Evolutionary conservation across 2,329 filamentous ascomycete genomes (phyloP).

Genomic region (Myrmaecium sp.): DNA sequence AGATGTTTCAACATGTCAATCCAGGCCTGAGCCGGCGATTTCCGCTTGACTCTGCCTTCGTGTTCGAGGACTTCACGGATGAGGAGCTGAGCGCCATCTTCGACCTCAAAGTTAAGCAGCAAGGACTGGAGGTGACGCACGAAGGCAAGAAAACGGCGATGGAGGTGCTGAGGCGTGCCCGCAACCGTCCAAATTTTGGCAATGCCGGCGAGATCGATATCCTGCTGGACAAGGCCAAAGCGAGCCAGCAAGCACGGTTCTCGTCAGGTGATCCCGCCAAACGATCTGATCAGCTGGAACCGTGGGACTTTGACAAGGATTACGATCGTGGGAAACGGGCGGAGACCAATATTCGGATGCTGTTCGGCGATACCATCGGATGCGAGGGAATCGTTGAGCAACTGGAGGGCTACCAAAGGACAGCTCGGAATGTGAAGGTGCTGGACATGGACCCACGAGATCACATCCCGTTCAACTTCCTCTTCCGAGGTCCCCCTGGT

Average conservation of each 20-base stretch:
- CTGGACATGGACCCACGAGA: conserved; percentile 38
- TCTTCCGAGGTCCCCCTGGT: conserved; percentile 52
- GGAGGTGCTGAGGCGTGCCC: conserved; percentile 42
- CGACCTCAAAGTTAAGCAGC: conserved; percentile 41
- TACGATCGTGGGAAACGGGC: conserved; percentile 34
- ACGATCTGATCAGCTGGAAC: conserved; percentile 16
- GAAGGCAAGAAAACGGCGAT: conserved; percentile 37
- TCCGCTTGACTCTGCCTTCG: conserved; percentile 43
- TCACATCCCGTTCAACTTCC: conserved; percentile 47
- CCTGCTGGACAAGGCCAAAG: conserved; percentile 42
- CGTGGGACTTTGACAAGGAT: conserved; percentile 41
- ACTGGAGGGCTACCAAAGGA: conserved; percentile 38
- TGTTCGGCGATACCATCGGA: conserved; percentile 45
- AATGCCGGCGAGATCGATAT: conserved; percentile 62
- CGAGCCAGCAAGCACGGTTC: conserved; percentile 28
- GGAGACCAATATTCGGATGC: conserved; percentile 30
- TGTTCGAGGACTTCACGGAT: conserved; percentile 51
- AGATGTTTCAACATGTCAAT: conserved; percentile 60
- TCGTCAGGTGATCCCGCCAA: neutral
- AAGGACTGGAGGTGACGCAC: conserved; percentile 35
- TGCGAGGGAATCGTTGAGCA: conserved; percentile 36
- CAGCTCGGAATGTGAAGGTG: conserved; percentile 32
- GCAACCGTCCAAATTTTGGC: conserved; percentile 49
- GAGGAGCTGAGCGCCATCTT: conserved; percentile 42
- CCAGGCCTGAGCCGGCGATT: conserved; percentile 53